Conservation (phyloP, 306 rosid species). For the Dryas drummondii region DNA sequence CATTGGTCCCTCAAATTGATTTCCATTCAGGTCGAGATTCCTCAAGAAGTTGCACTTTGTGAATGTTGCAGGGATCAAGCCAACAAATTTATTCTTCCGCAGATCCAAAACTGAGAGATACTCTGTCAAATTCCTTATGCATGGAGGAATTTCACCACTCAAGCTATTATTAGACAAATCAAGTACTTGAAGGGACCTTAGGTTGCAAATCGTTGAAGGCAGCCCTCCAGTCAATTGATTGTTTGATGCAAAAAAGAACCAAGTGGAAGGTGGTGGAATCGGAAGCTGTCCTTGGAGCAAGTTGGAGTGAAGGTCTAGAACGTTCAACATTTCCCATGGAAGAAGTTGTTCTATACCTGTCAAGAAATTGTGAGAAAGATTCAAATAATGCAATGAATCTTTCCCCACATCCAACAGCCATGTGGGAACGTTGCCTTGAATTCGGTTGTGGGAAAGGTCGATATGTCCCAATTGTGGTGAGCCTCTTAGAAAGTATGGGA, state of each 20-base stretch:
- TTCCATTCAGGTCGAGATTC: neutral
- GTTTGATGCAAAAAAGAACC: neutral
- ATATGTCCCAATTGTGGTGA: too few species aligned
- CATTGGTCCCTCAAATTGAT: constrained; percentile 16
- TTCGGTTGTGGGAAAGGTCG: too few species aligned
- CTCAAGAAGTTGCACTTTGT: neutral
- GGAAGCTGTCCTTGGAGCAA: constrained; percentile 6
- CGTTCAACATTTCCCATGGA: neutral
- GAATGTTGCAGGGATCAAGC: constrained; percentile 1
- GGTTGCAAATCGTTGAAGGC: neutral
- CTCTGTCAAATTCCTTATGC: neutral
- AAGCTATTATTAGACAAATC: constrained; percentile 3
- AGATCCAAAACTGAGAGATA: neutral
- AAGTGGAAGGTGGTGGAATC: neutral
- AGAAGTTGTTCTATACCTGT: neutral
- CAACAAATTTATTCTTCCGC: neutral
- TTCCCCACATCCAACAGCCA: too few species aligned
- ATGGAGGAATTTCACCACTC: constrained; percentile 1
- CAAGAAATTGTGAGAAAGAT: constrained; percentile 9
- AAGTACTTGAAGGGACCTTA: neutral
- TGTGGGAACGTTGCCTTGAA: too few species aligned
- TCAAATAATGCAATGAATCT: too few species aligned
- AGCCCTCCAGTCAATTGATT: constrained; percentile 9
- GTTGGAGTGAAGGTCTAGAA: neutral
- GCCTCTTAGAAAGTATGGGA: neutral